Evolutionary conservation across 2,329 filamentous ascomycete genomes (phyloP), one percentile per base, ranked within the genome.

Genomic region (Bertia moriformis): DNA sequence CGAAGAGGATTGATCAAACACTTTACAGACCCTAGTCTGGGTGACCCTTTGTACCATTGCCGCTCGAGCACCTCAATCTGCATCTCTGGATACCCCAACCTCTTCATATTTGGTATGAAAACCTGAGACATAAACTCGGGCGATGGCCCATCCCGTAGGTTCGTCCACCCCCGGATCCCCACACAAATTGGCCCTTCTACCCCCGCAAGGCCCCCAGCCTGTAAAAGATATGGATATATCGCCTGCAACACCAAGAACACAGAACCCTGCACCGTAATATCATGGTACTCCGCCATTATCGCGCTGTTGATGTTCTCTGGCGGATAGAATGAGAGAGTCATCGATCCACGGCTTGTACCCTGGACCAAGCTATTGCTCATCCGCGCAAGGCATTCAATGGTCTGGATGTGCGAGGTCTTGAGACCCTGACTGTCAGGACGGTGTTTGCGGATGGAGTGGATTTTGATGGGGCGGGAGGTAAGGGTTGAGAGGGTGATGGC

Each of bases 161-260:
- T 35, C 32, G 32, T 35, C 10, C 12, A 13, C 5, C 4, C 14
- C 29, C 10, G 14, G 14, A 14, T 36, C 38, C 14, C 20, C 12
- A 18, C 27, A 19, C 33, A 27, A 19, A 18, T n/a, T 10, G 29
- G 4, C 19, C 4, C 14, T 4, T 22, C 20, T 15, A 13, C 19
- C 33, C 7, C 3, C 14, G 19, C 22, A n/a, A 22, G n/a, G 1
- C 17, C n/a, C n/a, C 18, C 32, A 14, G 32, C 29, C 3, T 15
- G 66, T 2, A 78, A 51, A 2, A 77, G 51, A 45, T 67, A 76
- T 0, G 73, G 73, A 29, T 77, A 62, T 3, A 78, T 54, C 4
- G 73, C 71, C 49, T 78, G 73, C 39, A 77, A 61, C 0, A 73
- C 63, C 12, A 78, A 56, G 36, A 64, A 69, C 4, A 71, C 61